phyloP scores from a whole-genome alignment of 345 rosid genomes.

The Salix brachista region DNA sequence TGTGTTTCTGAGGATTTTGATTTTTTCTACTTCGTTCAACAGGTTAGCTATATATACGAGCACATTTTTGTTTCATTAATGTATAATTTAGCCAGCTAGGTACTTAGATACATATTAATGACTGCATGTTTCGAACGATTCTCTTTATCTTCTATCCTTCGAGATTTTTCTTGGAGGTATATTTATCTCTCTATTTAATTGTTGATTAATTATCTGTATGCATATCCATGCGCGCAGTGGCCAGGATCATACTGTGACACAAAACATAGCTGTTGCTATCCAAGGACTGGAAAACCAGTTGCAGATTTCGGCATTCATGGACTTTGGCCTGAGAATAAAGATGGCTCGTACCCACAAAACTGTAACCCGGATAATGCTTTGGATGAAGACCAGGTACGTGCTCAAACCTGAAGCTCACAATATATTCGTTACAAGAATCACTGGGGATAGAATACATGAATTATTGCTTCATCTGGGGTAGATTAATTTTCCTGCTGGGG shows the following conservation, averaged over 20 bases:
- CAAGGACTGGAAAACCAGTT: slow-evolving; percentile 69
- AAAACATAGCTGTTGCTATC: slow-evolving; percentile 64
- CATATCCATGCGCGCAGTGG: slow-evolving; percentile 54
- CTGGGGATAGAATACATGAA: too few species aligned
- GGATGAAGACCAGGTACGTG: slow-evolving; percentile 51
- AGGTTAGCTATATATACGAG: slow-evolving; percentile 25
- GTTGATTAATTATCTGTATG: background rate
- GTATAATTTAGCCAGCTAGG: background rate
- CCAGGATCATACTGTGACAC: slow-evolving; percentile 88
- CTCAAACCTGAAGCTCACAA: too few species aligned
- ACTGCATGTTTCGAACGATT: too few species aligned
- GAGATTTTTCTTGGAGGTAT: background rate
- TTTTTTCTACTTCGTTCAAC: slow-evolving; percentile 87
- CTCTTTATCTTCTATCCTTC: background rate
- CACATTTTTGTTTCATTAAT: too few species aligned
- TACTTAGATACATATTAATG: too few species aligned
- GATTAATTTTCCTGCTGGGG: too few species aligned
- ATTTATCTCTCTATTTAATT: background rate
- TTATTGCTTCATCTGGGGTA: too few species aligned
- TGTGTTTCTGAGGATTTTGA: slow-evolving; percentile 52
- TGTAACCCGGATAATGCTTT: slow-evolving; percentile 52
- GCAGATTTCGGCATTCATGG: slow-evolving; percentile 89
- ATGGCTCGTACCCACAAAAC: slow-evolving; percentile 62
- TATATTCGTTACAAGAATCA: too few species aligned
- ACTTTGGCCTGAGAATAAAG: slow-evolving; percentile 80